These are phyloP conservation scores for Saturnispora gosingensis DNA, from an alignment of 805 yeast genomes.

Conservation along the genomic window DNA sequence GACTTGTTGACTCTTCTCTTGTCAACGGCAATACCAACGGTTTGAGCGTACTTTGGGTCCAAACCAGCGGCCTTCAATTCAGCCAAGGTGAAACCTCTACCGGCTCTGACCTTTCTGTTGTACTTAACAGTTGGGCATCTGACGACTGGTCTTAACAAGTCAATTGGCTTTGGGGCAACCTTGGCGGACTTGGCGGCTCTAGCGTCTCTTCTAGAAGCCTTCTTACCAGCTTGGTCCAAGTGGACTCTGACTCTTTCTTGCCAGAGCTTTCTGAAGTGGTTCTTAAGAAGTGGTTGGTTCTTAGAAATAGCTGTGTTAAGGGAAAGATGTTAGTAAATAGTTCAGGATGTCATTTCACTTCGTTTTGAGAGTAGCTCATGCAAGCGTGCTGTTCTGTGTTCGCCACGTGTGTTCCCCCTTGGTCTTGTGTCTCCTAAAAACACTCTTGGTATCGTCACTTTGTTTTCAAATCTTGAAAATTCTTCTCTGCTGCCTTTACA, in stretches of 20 bases:
- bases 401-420: no score
- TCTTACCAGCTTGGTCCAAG: conserved; percentile 99
- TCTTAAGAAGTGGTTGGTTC: conserved; percentile 98
- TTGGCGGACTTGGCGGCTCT: conserved; percentile 91
- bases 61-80: conserved; percentile 98
- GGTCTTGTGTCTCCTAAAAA: no score
- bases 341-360: neutral
- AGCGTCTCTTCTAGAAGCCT: conserved; percentile 91
- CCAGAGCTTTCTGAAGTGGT: conserved; percentile 99
- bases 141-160: conserved; percentile 92
- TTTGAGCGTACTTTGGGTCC: conserved; percentile 91
- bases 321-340: conserved; percentile 15
- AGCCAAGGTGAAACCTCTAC: conserved; percentile 97
- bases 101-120: conserved; percentile 99
- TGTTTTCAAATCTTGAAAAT: neutral
- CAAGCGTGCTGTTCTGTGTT: no score
- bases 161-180: conserved; percentile 97
- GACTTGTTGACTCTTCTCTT: conserved; percentile 99
- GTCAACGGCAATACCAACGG: conserved; percentile 98
- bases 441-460: no score
- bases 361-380: no score
- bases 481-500: no score
- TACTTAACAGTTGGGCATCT: conserved; percentile 98
- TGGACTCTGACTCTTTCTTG: conserved; percentile 99
- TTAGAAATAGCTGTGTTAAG: conserved; percentile 76